Evolutionary conservation across 768 basidiomycete genomes (phyloP).

Genomic region (Steccherinum ochraceum): DNA sequence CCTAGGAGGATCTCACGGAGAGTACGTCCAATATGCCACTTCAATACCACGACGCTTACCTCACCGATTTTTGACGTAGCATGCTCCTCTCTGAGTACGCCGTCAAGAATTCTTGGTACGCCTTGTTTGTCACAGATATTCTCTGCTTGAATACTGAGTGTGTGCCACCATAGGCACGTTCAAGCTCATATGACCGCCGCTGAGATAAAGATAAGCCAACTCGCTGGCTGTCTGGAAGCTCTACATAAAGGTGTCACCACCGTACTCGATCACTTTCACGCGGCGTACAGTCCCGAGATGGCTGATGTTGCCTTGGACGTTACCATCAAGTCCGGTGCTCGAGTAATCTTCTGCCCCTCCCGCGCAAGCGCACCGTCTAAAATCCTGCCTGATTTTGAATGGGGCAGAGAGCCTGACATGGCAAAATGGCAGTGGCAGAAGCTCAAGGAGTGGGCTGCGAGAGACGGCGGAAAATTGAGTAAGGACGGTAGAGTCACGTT

Average conservation of each 20-base stretch:
- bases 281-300: conserved; percentile 18
- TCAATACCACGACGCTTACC: no score
- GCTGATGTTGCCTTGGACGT: conserved; percentile 19
- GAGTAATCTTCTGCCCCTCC: conserved; percentile 21
- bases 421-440: conserved; percentile 18
- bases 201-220: conserved; percentile 23
- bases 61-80: no score
- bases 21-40: no score
- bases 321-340: conserved; percentile 21
- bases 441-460: conserved; percentile 16
- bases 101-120: conserved; percentile 20
- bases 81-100: conserved; percentile 24
- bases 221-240: conserved; percentile 25
- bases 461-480: conserved; percentile 17
- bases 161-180: conserved; percentile 11
- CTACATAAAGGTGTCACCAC: conserved; percentile 26
- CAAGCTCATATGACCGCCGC: conserved; percentile 20
- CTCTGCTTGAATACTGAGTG: no score
- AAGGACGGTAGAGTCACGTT: conserved; percentile 22
- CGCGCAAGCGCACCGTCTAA: conserved; percentile 19
- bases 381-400: conserved; percentile 15
- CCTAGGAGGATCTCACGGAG: conserved; percentile 18
- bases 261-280: conserved; percentile 26
- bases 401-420: conserved; percentile 15
- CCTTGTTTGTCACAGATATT: not conserved